These are phyloP conservation scores for Dacryopinax primogenitus DNA, from an alignment of 768 basidiomycete genomes.

Conservation along the genomic window DNA sequence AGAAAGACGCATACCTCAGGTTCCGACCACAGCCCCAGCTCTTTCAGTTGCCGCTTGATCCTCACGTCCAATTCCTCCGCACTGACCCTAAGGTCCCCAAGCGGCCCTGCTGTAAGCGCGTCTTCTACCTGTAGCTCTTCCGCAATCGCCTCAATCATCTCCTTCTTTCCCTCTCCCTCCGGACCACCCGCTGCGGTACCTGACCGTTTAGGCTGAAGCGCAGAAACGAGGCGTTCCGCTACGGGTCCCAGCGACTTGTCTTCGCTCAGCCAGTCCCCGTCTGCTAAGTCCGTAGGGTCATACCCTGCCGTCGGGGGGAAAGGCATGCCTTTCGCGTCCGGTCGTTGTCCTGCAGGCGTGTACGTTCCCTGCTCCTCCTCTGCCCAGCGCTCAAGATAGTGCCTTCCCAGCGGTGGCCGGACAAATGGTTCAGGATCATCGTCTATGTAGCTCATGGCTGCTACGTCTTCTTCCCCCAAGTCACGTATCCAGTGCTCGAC, in stretches of 20 bases:
- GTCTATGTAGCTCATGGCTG: slow-evolving; percentile 48
- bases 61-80: slow-evolving; percentile 61
- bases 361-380: slow-evolving; percentile 51
- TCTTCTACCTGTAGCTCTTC: slow-evolving; percentile 71
- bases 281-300: slow-evolving; percentile 66
- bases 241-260: slow-evolving; percentile 75
- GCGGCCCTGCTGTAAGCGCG: slow-evolving; percentile 53
- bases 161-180: slow-evolving; percentile 45
- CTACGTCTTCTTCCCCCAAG: slow-evolving; percentile 89
- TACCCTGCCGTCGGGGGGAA: slow-evolving; percentile 25
- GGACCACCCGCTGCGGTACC: slow-evolving; percentile 51
- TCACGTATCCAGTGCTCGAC: slow-evolving; percentile 83
- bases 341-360: slow-evolving; percentile 27
- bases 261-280: slow-evolving; percentile 55
- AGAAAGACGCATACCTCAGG: slow-evolving; percentile 20
- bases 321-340: slow-evolving; percentile 29
- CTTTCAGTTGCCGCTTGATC: slow-evolving; percentile 22
- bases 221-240: slow-evolving; percentile 52
- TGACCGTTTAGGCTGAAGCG: slow-evolving; percentile 44
- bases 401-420: slow-evolving; percentile 73
- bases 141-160: slow-evolving; percentile 61
- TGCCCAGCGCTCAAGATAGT: slow-evolving; percentile 88
- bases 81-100: slow-evolving; percentile 43
- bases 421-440: slow-evolving; percentile 81
- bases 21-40: slow-evolving; percentile 31